A percentile compares a stretch with the other conserved stretches of the same genome.
Evolutionary conservation across 176 grass and related monocot genomes (phyloP).

Genomic region (Oryza coarctata): DNA sequence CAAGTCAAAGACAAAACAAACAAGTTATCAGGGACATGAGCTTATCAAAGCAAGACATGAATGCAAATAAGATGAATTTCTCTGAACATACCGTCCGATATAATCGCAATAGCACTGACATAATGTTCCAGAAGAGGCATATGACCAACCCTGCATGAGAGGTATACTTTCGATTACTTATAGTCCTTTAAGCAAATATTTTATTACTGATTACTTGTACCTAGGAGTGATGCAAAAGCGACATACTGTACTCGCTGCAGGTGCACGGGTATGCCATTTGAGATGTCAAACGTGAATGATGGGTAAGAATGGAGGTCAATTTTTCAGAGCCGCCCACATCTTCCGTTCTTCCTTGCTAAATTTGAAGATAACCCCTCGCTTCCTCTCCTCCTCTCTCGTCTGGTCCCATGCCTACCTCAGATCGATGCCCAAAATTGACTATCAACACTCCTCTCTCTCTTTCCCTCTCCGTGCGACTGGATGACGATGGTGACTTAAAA

Average conservation of each 20-base stretch:
- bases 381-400: no score
- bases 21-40: neutral
- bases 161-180: neutral
- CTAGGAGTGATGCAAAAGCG: constrained; percentile 69
- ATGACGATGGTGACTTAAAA: no score
- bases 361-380: no score
- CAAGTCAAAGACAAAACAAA: neutral
- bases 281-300: constrained; percentile 72
- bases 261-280: constrained; percentile 64
- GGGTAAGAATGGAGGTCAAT: constrained; percentile 74
- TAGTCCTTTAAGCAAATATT: neutral
- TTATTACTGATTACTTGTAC: constrained; percentile 25
- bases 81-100: constrained; percentile 29
- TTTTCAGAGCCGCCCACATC: no score
- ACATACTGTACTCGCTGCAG: constrained; percentile 68
- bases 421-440: no score
- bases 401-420: no score
- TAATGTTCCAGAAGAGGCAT: constrained; percentile 76
- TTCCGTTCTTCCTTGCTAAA: no score
- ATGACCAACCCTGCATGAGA: constrained; percentile 51
- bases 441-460: no score
- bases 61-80: neutral
- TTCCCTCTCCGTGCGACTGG: no score
- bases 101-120: constrained; percentile 48
- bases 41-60: neutral